Conservation (phyloP, 371 early-diverging fungal species). For the Apophysomyces trapeziformis region DNA sequence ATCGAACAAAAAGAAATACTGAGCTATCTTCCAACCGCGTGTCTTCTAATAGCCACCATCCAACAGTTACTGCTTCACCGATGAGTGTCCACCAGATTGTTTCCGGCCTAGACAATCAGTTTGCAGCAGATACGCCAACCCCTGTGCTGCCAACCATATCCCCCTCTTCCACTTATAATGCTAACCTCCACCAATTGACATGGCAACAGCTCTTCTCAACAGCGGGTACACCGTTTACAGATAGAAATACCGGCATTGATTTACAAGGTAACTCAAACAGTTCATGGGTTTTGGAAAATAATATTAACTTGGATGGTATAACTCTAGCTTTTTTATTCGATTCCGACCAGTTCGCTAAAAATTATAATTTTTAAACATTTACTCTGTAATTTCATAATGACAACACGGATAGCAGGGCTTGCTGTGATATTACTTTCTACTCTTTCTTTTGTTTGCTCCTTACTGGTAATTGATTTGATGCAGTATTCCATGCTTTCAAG, state of each 20-base stretch:
- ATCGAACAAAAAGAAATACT: slow-evolving; percentile 6
- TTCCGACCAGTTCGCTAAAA: neutral
- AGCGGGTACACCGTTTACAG: slow-evolving; percentile 39
- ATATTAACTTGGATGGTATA: no score
- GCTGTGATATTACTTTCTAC: no score
- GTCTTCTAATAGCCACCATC: neutral
- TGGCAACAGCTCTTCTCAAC: slow-evolving; percentile 48
- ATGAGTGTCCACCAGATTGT: slow-evolving; percentile 34
- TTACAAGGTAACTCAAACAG: slow-evolving; percentile 19
- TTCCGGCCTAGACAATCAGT: slow-evolving; percentile 12
- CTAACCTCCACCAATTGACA: slow-evolving; percentile 19
- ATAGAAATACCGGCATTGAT: slow-evolving; percentile 23
- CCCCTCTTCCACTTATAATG: slow-evolving; percentile 2
- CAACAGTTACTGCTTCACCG: slow-evolving; percentile 15
- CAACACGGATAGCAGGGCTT: no score
- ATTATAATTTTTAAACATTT: neutral
- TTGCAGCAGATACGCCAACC: neutral
- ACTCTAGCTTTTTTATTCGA: neutral
- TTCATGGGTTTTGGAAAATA: neutral
- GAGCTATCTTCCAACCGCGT: neutral
- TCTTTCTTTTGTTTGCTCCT: no score
- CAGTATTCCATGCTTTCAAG: no score
- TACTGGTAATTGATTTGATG: no score
- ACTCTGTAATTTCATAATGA: no score
- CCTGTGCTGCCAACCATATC: slow-evolving; percentile 16